Evolutionary conservation across 2,329 filamentous ascomycete species (phyloP), one percentile per base, ranked within the genome.

Genomic region (Phyllosticta capitalensis): DNA sequence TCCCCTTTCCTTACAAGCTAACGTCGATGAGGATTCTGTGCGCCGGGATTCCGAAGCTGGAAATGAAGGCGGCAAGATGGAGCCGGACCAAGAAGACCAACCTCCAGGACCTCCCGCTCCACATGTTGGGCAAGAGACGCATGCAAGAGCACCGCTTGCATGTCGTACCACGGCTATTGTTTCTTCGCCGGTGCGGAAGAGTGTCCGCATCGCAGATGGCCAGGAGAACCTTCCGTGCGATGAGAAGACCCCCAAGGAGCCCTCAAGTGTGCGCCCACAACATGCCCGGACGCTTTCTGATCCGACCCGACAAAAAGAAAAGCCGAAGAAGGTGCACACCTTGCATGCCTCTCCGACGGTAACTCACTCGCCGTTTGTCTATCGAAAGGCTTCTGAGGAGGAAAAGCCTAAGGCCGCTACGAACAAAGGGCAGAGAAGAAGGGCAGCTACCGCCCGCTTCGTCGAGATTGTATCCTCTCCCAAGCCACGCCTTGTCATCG

Each of bases 281-380:
- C 14, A n/a, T 6, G 3, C 5, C n/a, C 38, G 38, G 5, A 45
- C 6, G n/a, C 17, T 45, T 7, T 52, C 50, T 9, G 20, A 21
- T n/a, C 50, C 20, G 5, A 12, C 12, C 20, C 50, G 22, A 10
- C 2, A 12, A 22, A 52, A 22, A 9, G 22, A 45, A n/a, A 59
- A 55, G 48, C 19, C 10, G 3, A 57, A 53, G 14, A 54, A 19
- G 14, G 19, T 10, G 9, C 64, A 67, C 28, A 26, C 65, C 45
- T 55, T 63, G 21, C 57, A 67, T 3, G 64, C 68, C 10, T 69
- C 68, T 12, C 67, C 67, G 12, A 63, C 60, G 9, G 63, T 61
- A 9, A 63, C 60, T 17, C 67, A 67, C 10, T 69, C 69, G 1
- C 66, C 60, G 3, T 70, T 71, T 53, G 48, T 54, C 5, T 69